phyloP scores from a whole-genome alignment of 305 asterid genomes.

The Solanum chacoense region DNA sequence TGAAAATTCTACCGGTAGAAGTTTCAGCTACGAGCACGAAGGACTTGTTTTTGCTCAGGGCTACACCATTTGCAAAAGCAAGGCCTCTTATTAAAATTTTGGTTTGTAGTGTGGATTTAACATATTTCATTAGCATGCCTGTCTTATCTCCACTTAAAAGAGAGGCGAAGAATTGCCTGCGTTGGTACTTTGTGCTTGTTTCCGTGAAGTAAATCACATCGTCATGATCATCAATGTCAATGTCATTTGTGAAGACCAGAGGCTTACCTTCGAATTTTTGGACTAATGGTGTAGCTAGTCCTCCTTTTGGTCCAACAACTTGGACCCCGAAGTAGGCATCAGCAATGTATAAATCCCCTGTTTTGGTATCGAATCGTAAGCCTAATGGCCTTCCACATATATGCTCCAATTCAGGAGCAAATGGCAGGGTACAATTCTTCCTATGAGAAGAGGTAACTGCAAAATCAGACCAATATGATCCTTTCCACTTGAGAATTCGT shows the following conservation, averaged over 20 bases:
- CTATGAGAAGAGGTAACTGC: conserved; percentile 49
- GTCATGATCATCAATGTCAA: conserved; percentile 49
- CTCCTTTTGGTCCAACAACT: conserved; percentile 64
- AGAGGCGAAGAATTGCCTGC: conserved; percentile 41
- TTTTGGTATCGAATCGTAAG: conserved; percentile 38
- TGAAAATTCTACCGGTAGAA: conserved; percentile 23
- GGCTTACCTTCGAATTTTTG: conserved; percentile 39
- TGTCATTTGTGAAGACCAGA: conserved; percentile 48
- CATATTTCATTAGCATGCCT: conserved; percentile 50
- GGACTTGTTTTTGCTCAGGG: conserved; percentile 35
- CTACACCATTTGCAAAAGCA: conserved; percentile 64
- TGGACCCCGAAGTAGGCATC: conserved; percentile 66
- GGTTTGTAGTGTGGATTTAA: conserved; percentile 25
- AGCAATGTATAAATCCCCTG: conserved; percentile 52
- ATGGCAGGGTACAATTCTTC: conserved; percentile 35
- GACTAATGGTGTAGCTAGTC: conserved; percentile 37
- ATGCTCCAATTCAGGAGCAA: conserved; percentile 53
- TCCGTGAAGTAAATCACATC: conserved; percentile 59
- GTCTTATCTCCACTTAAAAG: conserved; percentile 34
- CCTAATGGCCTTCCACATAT: conserved; percentile 70
- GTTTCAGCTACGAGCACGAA: conserved; percentile 46
- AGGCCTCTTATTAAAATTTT: conserved; percentile 37
- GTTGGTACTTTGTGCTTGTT: conserved; percentile 36
- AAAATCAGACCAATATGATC: conserved; percentile 38
- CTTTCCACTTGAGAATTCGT: conserved; percentile 45